Conservation (phyloP, 2,329 filamentous ascomycete species). For the Colletotrichum limetticola region DNA sequence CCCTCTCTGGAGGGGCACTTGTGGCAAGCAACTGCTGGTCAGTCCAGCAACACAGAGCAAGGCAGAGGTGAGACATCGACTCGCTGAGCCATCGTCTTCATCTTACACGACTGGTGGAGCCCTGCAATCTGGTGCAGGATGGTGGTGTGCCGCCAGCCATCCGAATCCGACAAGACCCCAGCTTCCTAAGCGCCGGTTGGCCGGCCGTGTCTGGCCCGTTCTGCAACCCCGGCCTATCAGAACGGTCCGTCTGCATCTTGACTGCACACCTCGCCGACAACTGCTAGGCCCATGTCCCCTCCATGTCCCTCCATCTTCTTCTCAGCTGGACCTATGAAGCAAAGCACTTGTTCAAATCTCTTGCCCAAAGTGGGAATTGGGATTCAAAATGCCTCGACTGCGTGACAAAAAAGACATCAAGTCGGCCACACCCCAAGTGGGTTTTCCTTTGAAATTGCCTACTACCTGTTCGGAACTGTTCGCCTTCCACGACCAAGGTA, state of each 20-base stretch:
- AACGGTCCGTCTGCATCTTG: constrained; percentile 42
- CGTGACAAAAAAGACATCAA: not conserved
- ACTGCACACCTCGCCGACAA: constrained; percentile 44
- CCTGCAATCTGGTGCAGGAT: constrained; percentile 50
- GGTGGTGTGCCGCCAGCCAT: constrained; percentile 56
- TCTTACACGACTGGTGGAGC: constrained; percentile 54
- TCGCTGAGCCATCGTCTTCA: constrained; percentile 53
- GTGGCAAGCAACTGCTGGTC: constrained; percentile 51
- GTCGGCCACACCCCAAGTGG: constrained; percentile 25
- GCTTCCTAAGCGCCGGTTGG: constrained; percentile 62
- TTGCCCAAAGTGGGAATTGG: constrained; percentile 23
- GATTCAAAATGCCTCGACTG: constrained; percentile 2
- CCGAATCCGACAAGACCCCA: constrained; percentile 52
- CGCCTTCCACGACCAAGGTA: not conserved
- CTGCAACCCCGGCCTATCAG: constrained; percentile 55
- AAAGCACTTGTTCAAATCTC: constrained; percentile 14
- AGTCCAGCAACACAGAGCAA: constrained; percentile 46
- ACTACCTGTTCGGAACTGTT: constrained; percentile 2
- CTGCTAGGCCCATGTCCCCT: constrained; percentile 34
- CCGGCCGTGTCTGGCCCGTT: constrained; percentile 42
- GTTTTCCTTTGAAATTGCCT: not conserved
- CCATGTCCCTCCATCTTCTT: constrained; percentile 20
- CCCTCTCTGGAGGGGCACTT: constrained; percentile 37
- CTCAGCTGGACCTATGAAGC: constrained; percentile 33
- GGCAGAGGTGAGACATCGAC: constrained; percentile 59